Percentiles rank a stretch among this genome's conserved stretches.
These are phyloP conservation scores for Quercus tomentella DNA, from an alignment of 331 rosid species.

Conservation along the genomic window DNA sequence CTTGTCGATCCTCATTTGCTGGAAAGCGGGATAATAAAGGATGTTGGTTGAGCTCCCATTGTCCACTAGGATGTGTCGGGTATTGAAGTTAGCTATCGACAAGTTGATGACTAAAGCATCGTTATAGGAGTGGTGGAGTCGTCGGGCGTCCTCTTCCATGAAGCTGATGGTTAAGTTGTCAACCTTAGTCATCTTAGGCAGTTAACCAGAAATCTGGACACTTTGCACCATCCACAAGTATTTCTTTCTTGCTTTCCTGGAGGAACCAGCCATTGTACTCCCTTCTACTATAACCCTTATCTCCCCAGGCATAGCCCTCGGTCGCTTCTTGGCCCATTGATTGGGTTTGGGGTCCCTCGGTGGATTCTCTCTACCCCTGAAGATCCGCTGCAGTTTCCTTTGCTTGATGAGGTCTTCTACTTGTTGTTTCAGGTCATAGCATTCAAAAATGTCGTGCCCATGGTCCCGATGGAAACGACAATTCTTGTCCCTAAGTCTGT, in stretches of 20 bases:
- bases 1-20: too few species aligned
- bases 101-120: too few species aligned
- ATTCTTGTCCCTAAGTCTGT: rapidly evolving
- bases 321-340: rapidly evolving
- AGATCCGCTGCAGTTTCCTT: rapidly evolving
- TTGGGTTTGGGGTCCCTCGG: rapidly evolving
- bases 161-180: too few species aligned
- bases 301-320: rapidly evolving
- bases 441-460: rapidly evolving
- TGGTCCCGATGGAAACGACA: too few species aligned
- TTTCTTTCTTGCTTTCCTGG: rapidly evolving
- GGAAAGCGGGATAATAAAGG: rapidly evolving
- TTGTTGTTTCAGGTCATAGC: too few species aligned
- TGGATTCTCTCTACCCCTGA: rapidly evolving
- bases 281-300: too few species aligned
- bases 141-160: rapidly evolving
- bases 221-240: too few species aligned
- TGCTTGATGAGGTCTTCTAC: too few species aligned
- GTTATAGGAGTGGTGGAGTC: too few species aligned
- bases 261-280: too few species aligned
- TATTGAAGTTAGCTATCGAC: rapidly evolving
- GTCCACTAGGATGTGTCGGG: rapidly evolving
- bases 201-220: rapidly evolving
- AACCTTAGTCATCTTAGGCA: too few species aligned
- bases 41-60: too few species aligned